Evolutionary conservation across 192 early-diverging fungal species (phyloP), one percentile per base, ranked within the genome.

Genomic region (Phycomyces nitens): DNA sequence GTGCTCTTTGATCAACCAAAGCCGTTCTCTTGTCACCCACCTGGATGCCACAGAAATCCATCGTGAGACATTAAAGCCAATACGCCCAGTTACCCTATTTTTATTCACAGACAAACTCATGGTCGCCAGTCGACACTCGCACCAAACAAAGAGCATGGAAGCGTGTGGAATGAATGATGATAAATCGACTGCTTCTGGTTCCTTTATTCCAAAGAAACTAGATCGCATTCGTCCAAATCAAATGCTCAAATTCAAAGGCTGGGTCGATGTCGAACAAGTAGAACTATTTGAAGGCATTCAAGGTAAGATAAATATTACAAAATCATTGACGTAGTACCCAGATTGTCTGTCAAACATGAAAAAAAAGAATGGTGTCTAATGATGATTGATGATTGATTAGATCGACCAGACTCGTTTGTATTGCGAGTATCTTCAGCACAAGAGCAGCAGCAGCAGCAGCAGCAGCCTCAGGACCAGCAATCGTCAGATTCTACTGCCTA

Each of bases 101-200:
- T 40, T 76, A 51, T 76, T 76, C 26, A 68, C 64, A 49, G 74
- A 76, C 53, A 70, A 71, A 27, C 22, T 76, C 14, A 41, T 76
- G 40, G 62, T 76, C 1, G 74, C 68, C 12, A 68, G 47, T 27
- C 69, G 74, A 5, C 65, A 65, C n/a, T 64, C 64, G 0, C 47
- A 68, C 41, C 44, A 47, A 47, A 40, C 57, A 0, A 68, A 68
- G 21, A 66, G 57, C 7, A 53, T 68, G 16, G 72, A 73, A 14
- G 23, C 63, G 0, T 18, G 12, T 18, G 18, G 15, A n/a, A 18
- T 18, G 12, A 47, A 47, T n/a, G 44, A 47, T n/a, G 44, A 47
- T 18, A 47, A 47, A 47, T 14, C 12, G 3, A 6, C 44, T 2
- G 3, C 44, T 47, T n/a, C 44, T 7, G 44, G 44, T 7, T 47